These are phyloP conservation scores for Alisma plantagoaquatica DNA, from an alignment of 106 monocot species.

Conservation along the genomic window DNA sequence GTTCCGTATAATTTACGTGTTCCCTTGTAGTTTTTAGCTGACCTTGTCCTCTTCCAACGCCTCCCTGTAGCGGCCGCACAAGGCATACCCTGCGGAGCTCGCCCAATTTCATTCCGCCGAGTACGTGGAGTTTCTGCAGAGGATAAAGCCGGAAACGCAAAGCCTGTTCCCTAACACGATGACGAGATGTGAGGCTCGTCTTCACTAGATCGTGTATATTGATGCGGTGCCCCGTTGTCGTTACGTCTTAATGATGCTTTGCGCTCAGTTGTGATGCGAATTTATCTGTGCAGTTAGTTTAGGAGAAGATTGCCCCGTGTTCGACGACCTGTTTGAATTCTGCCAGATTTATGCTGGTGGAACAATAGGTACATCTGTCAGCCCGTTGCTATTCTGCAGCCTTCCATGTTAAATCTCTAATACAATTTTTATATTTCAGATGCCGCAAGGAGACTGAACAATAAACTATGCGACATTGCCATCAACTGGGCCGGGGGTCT, in stretches of 20 bases:
- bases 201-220: no score
- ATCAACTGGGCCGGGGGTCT: constrained; percentile 98
- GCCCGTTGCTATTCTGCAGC: no score
- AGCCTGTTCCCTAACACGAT: constrained; percentile 57
- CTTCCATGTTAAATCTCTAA: no score
- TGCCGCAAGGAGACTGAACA: constrained; percentile 89
- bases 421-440: no score
- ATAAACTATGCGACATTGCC: constrained; percentile 81
- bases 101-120: constrained; percentile 94
- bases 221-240: no score
- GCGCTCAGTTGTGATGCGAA: no score
- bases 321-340: constrained; percentile 96
- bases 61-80: constrained; percentile 97
- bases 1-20: no score
- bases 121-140: constrained; percentile 92
- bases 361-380: constrained; percentile 90
- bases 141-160: constrained; percentile 79
- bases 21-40: no score
- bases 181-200: constrained; percentile 47
- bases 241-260: no score
- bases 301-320: constrained; percentile 96
- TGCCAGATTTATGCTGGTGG: constrained; percentile 99
- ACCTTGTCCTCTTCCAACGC: no score
- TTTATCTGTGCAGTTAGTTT: constrained; percentile 58
- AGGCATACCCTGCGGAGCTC: constrained; percentile 90